These are phyloP conservation scores for Phytophthora multivora DNA, from an alignment of 352 stramenopile species.

Conservation along the genomic window DNA sequence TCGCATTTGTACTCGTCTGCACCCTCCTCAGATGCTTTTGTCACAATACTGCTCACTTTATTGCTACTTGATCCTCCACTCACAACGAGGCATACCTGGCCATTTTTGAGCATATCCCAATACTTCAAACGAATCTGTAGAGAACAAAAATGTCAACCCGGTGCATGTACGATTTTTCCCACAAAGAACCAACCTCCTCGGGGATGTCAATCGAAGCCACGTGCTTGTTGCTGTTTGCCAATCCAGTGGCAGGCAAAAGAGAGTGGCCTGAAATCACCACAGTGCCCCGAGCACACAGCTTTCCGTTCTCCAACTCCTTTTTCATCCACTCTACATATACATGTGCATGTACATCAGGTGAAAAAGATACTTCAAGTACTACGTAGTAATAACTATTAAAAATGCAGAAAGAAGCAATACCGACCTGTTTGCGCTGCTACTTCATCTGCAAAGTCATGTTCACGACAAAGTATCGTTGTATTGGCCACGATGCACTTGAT, in stretches of 20 bases:
- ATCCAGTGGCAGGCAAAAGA: slow-evolving; percentile 11
- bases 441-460: slow-evolving; percentile 33
- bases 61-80: slow-evolving; percentile 36
- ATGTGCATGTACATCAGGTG: not conserved
- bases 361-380: no score
- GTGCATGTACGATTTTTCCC: not conserved
- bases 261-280: slow-evolving; percentile 61
- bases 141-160: not conserved
- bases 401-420: not conserved
- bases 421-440: slow-evolving; percentile 62
- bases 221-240: slow-evolving; percentile 23
- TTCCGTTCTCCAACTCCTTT: slow-evolving; percentile 83
- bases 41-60: slow-evolving; percentile 45
- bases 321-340: slow-evolving; percentile 63
- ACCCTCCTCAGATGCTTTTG: slow-evolving; percentile 34
- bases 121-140: slow-evolving; percentile 40
- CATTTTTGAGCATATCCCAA: slow-evolving; percentile 42
- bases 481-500: slow-evolving; percentile 85
- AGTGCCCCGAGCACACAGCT: slow-evolving; percentile 72
- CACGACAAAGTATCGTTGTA: slow-evolving; percentile 44
- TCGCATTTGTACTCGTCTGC: slow-evolving; percentile 66
- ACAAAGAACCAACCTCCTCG: slow-evolving; percentile 27
- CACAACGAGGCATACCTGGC: slow-evolving; percentile 43
- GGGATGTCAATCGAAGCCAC: slow-evolving; percentile 7
- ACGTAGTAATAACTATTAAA: no score